Percentiles rank a stretch among this genome's conserved stretches.
These are phyloP conservation scores for Aspergillus ochraceoroseus DNA, from an alignment of 2,329 filamentous ascomycete species.

Conservation along the genomic window DNA sequence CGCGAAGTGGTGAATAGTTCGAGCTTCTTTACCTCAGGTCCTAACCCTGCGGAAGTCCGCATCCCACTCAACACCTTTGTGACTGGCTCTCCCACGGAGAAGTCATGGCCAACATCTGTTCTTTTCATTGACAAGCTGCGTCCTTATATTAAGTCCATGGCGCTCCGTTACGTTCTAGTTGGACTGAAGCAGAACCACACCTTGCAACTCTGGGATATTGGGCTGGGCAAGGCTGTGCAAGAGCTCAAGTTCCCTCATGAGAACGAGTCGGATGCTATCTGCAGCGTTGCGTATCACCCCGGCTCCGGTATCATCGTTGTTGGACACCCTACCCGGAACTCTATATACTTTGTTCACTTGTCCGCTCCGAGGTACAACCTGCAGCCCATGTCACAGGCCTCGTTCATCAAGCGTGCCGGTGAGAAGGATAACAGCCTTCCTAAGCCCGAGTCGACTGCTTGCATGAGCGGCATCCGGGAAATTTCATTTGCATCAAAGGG, in stretches of 20 bases:
- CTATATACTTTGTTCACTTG: conserved; percentile 92
- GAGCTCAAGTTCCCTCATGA: conserved; percentile 94
- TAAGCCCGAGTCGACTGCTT: conserved; percentile 88
- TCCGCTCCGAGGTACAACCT: conserved; percentile 91
- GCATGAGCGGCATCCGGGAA: conserved; percentile 94
- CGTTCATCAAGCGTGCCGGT: conserved; percentile 74
- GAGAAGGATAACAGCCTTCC: conserved; percentile 68
- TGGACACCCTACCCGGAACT: conserved; percentile 93
- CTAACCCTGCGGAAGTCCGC: conserved; percentile 66
- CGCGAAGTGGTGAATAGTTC: conserved; percentile 62
- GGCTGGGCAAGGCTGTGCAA: conserved; percentile 89
- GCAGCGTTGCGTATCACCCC: conserved; percentile 92
- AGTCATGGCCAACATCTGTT: conserved; percentile 95
- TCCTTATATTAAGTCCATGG: conserved; percentile 82
- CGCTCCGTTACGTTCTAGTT: conserved; percentile 90
- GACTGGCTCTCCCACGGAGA: conserved; percentile 81
- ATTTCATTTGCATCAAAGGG: conserved; percentile 87
- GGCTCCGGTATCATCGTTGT: conserved; percentile 89
- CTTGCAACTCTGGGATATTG: conserved; percentile 96
- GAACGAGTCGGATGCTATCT: conserved; percentile 96
- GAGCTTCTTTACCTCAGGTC: conserved; percentile 37
- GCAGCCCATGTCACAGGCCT: conserved; percentile 73
- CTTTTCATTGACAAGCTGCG: conserved; percentile 94
- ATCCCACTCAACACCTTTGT: conserved; percentile 80
- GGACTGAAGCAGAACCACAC: conserved; percentile 99